Percentiles rank a stretch among this genome's conserved stretches.
Conservation (phyloP, 139 green algal genomes). For the Tetradesmus obliquus region DNA sequence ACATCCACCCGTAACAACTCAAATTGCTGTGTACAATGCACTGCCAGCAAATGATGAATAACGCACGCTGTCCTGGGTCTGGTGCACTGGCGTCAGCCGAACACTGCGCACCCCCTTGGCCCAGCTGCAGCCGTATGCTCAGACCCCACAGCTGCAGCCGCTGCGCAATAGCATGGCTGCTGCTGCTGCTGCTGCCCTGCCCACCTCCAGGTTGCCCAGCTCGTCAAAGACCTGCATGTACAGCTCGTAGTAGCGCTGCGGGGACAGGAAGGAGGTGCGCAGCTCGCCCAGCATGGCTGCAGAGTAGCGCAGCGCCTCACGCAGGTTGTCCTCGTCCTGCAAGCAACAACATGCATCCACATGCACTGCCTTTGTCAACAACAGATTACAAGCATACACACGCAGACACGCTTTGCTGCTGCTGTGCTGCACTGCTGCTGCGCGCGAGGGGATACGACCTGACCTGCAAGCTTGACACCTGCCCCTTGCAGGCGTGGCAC, state of each 20-base stretch:
- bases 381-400: not conserved
- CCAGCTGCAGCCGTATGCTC: not conserved
- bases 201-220: conserved; percentile 81
- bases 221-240: conserved; percentile 95
- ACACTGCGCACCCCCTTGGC: no score
- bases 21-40: no score
- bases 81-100: no score
- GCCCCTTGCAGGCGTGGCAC: not conserved
- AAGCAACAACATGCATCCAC: not conserved
- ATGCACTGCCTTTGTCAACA: not conserved
- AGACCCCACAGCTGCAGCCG: not conserved
- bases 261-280: conserved; percentile 89
- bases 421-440: not conserved
- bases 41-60: no score
- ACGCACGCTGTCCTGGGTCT: no score
- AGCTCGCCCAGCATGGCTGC: conserved; percentile 95
- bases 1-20: not conserved
- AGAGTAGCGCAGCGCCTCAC: conserved; percentile 92
- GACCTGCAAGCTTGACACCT: not conserved
- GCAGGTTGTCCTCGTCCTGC: conserved; percentile 92
- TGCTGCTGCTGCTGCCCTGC: not conserved
- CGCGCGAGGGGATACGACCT: not conserved
- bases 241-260: conserved; percentile 98
- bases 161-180: not conserved
- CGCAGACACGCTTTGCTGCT: not conserved